Percentiles rank a stretch among this genome's conserved stretches.
Evolutionary conservation across 2,329 filamentous ascomycete species (phyloP).

Genomic region (Colletotrichum sp.): DNA sequence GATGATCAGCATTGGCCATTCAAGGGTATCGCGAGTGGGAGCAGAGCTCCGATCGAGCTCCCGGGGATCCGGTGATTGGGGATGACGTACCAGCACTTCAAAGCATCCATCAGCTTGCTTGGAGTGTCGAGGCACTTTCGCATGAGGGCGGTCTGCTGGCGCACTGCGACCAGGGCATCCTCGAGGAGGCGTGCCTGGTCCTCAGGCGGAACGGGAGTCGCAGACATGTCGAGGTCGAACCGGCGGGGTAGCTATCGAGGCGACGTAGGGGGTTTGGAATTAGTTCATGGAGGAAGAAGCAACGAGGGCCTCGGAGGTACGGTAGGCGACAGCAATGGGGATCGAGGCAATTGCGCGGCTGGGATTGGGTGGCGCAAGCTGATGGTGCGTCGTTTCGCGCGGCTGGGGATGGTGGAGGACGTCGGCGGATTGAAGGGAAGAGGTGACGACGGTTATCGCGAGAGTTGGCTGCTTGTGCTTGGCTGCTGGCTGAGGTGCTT

Average conservation of each 20-base stretch:
- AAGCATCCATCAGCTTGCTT: constrained; percentile 98
- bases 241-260: constrained; percentile 23
- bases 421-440: not conserved
- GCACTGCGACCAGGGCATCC: constrained; percentile 94
- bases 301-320: not conserved
- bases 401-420: not conserved
- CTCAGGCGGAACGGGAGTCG: constrained; percentile 69
- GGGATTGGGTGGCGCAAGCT: not conserved
- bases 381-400: not conserved
- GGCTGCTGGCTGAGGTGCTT: not conserved
- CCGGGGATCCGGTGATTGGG: constrained; percentile 15
- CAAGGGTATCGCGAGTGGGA: constrained; percentile 18
- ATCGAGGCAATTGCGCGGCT: not conserved
- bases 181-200: constrained; percentile 93
- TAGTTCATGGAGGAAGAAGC: constrained; percentile 7
- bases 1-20: not conserved
- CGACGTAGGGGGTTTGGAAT: constrained; percentile 11
- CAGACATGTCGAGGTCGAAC: constrained; percentile 36
- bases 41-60: constrained; percentile 20
- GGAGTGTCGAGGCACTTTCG: constrained; percentile 96
- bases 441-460: constrained; percentile 7
- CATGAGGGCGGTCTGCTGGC: constrained; percentile 97
- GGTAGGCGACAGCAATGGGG: not conserved
- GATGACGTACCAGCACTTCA: constrained; percentile 92
- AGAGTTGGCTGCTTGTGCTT: not conserved